phyloP scores from a whole-genome alignment of 139 green algal species.

The Bryopsis sp. region DNA sequence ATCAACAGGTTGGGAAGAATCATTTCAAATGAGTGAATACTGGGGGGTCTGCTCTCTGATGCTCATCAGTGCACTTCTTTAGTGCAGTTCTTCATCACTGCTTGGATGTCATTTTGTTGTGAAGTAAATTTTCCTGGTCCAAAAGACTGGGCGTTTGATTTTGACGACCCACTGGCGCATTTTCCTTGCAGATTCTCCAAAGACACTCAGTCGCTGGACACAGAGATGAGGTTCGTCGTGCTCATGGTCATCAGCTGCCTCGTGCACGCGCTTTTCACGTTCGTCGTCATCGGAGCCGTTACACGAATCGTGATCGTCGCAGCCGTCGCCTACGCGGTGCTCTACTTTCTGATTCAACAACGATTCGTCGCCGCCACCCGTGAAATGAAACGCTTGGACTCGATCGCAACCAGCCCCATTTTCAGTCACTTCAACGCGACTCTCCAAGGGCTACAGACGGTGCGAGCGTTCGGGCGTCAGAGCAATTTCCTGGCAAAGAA shows the following conservation, averaged over 20 bases:
- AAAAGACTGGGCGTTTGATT: too few species aligned
- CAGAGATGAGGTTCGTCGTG: conserved; percentile 34
- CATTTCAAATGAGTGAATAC: too few species aligned
- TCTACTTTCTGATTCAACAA: conserved; percentile 27
- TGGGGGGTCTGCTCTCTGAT: too few species aligned
- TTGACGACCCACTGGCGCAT: too few species aligned
- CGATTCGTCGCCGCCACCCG: conserved; percentile 61
- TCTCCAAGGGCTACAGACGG: conserved; percentile 54
- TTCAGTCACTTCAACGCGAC: conserved; percentile 62
- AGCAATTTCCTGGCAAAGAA: conserved; percentile 17
- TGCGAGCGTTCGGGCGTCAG: conserved; percentile 72
- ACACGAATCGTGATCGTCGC: conserved; percentile 3
- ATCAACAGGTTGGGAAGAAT: conserved; percentile 79
- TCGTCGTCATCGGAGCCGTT: conserved; percentile 1
- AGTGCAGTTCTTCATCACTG: too few species aligned
- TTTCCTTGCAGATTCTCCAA: conserved; percentile 4
- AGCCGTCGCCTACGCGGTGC: conserved; percentile 3
- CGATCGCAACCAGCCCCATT: conserved; percentile 68
- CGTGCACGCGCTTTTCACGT: not conserved
- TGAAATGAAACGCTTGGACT: conserved; percentile 83
- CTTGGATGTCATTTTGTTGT: too few species aligned
- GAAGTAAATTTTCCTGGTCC: too few species aligned
- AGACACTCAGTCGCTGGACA: conserved; percentile 30
- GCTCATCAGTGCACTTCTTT: too few species aligned
- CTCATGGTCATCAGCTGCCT: conserved; percentile 2